These are phyloP conservation scores for Pythium graminicola DNA, from an alignment of 352 stramenopile genomes.

Conservation along the genomic window DNA sequence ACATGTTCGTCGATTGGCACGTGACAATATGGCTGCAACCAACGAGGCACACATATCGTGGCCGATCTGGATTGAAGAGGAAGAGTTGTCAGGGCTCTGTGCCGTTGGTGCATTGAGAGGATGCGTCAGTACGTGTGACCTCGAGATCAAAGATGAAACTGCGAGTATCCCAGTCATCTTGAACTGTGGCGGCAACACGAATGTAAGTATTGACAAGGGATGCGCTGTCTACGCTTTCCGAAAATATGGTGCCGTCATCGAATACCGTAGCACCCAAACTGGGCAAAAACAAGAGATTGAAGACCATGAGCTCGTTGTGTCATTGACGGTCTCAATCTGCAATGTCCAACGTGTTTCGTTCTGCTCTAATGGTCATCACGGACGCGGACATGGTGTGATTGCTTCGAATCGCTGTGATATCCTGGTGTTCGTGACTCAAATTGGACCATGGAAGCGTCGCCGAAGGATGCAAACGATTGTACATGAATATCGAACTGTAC, in stretches of 20 bases:
- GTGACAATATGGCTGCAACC: neutral
- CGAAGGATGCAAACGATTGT: neutral
- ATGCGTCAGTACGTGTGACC: conserved; percentile 9
- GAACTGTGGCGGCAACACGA: neutral
- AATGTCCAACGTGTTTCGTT: conserved; percentile 15
- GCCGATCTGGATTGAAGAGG: conserved; percentile 9
- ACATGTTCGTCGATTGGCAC: neutral
- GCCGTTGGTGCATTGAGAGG: conserved; percentile 9
- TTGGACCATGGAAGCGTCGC: conserved; percentile 16
- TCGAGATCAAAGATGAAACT: conserved; percentile 15
- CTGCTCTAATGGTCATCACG: neutral
- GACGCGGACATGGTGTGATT: neutral
- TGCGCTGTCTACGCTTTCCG: conserved; percentile 12
- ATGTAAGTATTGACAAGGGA: conserved; percentile 5
- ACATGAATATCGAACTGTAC: conserved; percentile 12
- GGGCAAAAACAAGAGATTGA: neutral
- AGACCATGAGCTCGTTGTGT: neutral
- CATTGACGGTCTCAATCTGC: neutral
- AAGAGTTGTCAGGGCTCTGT: neutral
- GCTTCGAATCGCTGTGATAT: neutral
- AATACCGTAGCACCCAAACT: neutral
- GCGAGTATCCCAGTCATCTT: conserved; percentile 11
- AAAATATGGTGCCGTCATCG: conserved; percentile 7
- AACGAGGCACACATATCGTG: neutral
- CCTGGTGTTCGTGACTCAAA: conserved; percentile 19